phyloP scores from a whole-genome alignment of 352 stramenopile species.

The Phytophthora megakarya region DNA sequence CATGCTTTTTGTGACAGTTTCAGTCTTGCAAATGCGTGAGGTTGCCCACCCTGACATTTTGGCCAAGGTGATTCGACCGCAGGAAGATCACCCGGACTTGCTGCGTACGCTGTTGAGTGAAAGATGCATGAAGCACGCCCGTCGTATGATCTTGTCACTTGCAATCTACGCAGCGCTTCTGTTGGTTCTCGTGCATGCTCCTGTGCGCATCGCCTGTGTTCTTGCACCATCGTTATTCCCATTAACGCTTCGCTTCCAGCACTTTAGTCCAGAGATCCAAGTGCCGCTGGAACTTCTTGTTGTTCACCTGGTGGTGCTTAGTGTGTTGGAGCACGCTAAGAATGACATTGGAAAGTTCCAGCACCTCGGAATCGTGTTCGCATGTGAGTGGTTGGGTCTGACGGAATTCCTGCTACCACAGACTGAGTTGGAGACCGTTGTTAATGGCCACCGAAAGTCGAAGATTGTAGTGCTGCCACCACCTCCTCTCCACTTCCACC shows the following conservation, averaged over 20 bases:
- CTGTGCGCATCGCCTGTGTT: constrained; percentile 64
- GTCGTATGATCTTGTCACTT: constrained; percentile 93
- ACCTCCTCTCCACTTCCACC: constrained; percentile 84
- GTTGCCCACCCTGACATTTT: constrained; percentile 94
- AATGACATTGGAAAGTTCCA: constrained; percentile 85
- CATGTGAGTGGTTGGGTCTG: constrained; percentile 66
- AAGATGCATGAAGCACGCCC: constrained; percentile 91
- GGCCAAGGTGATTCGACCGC: constrained; percentile 87
- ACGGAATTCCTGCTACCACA: constrained; percentile 75
- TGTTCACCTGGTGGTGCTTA: constrained; percentile 95
- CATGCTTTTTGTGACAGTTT: constrained; percentile 98
- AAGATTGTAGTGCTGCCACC: constrained; percentile 58
- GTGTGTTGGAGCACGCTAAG: constrained; percentile 92
- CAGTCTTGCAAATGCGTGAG: constrained; percentile 94
- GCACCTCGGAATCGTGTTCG: constrained; percentile 62
- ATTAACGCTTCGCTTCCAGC: constrained; percentile 88
- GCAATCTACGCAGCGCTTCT: constrained; percentile 92
- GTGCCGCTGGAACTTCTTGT: constrained; percentile 95
- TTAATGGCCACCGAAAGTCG: constrained; percentile 39
- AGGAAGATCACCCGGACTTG: constrained; percentile 97
- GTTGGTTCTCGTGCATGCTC: constrained; percentile 87
- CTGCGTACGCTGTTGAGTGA: constrained; percentile 96
- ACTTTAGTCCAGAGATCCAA: constrained; percentile 94
- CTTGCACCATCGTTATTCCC: constrained; percentile 70
- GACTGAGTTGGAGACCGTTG: constrained; percentile 40